Evolutionary conservation across 805 yeast genomes (phyloP), one percentile per base, ranked within the genome.

Genomic region (Ogataea pini): DNA sequence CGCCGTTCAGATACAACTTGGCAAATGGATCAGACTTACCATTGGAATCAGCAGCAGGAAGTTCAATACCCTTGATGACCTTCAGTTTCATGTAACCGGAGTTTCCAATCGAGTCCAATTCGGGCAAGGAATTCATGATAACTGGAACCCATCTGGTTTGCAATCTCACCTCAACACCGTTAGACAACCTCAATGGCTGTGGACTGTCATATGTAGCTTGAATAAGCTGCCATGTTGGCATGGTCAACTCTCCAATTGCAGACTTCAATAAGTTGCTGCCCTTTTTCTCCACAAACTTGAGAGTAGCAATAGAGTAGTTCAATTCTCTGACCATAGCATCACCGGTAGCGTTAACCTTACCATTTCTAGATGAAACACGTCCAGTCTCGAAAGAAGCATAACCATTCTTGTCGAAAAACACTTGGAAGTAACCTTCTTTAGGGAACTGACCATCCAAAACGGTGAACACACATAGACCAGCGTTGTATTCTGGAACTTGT

Each of bases 1-100:
- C 73, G 34, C 84, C 84, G 68, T 91, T 83, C 59, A 89, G 62
- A 60, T 75, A 82, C 53, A 89, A 76, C 59, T 82, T 79, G 50
- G 82, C 76, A 65, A 83, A 92, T 47, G 99, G 99, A 69, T 94
- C 99, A 3, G 97, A 89, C 64, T 86, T 86, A 43, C 98, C 98
- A 58, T 85, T 85, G 25, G 87, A 73, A 69, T 94, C 99, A n/a
- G 91, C 95, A 12, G 96, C 77, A 33, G 85, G 80, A 49, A 94
- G 75, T 44, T 79, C 79, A 13, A 76, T 76, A 2, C 94, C 98
- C 42, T 75, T 72, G 38, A 83, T 55, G 4, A 88, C 74, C 25
- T 77, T 80, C 29, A 90, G 75, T 18, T 73, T 75, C 56, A 92
- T 67, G 24, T 71, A 72, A 64, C 99, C 99, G 49, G 82, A 75